Base-by-base conservation (phyloP, 1,284 basidiomycete species). In the Cystobasidium sp. region DNA sequence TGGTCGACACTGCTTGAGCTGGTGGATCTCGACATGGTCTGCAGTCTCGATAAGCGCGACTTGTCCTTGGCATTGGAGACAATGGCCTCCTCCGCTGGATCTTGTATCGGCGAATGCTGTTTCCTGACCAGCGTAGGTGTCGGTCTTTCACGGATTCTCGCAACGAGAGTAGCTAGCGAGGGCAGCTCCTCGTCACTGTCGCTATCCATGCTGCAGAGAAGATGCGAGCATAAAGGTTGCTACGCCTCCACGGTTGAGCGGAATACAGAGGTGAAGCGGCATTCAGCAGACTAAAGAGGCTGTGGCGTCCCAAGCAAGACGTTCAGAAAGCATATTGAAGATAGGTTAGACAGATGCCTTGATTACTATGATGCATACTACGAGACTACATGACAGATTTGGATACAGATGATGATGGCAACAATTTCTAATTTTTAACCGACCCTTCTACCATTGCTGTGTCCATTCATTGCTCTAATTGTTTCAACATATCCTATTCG, bases 81-180 rank as follows among this genome's bases (percentile, higher is more conserved):
- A 46, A 69, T 62, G 43, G 68, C 46, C 41, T 59, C 56, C 31
- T 69, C 68, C 22, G 68, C 68, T 46, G 68, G 68, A 62, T 69
- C 68, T 14, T 46, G 16, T 22, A 43, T 43, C 18, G 68, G 61
- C 61, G 44, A 47, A 18, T 31, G 7, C 14, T 24, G 43, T 49
- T 24, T 63, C n/a, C 43, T 22, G 61, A 39, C 44, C 10, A 6
- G n/a, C n/a, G 44, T 63, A 12, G 43, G 22, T 1, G 61, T 14
- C 10, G 20, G 43, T 44, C 47, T 63, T 47, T 49, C 7, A n/a
- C 12, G 43, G 22, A 51, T 8, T n/a, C 61, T 41, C 6, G 43
- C 31, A 16, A 31, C 47, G 61, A 63, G 44, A 39, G 43, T 22
- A 12, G 61, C 31, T 44, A 63, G 61, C 61, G 61, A 63, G 44